Conservation (phyloP, 2,329 filamentous ascomycete species). For the Paecilomyces sp. region DNA sequence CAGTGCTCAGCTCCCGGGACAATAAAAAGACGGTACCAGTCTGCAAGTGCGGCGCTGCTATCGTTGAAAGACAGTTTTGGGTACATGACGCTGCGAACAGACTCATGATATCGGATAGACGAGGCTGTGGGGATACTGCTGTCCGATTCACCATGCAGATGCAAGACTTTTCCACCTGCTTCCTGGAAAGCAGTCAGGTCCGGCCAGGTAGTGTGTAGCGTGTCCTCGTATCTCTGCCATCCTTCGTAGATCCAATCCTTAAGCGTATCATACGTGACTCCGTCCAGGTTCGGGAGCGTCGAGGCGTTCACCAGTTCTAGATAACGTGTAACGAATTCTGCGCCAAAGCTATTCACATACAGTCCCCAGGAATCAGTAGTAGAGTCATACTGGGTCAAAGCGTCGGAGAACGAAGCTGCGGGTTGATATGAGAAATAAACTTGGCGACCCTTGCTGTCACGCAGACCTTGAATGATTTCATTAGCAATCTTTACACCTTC, state of each 20-base stretch:
- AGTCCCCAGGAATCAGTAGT: constrained; percentile 24
- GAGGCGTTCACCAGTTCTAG: constrained; percentile 31
- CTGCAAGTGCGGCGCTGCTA: constrained; percentile 35
- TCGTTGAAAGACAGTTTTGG: constrained; percentile 31
- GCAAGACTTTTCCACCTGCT: constrained; percentile 49
- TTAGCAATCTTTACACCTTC: constrained; percentile 15
- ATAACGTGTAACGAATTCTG: constrained; percentile 19
- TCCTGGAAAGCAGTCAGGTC: constrained; percentile 46
- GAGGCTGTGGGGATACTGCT: constrained; percentile 46
- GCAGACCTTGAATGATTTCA: constrained; percentile 25
- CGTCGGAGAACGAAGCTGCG: constrained; percentile 23
- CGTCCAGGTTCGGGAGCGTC: constrained; percentile 35
- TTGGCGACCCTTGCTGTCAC: constrained; percentile 24
- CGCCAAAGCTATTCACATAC: constrained; percentile 23
- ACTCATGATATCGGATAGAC: constrained; percentile 50
- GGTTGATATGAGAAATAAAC: constrained; percentile 34
- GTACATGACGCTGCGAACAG: constrained; percentile 47
- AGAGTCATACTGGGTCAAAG: constrained; percentile 27
- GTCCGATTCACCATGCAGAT: constrained; percentile 54
- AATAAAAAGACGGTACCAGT: constrained; percentile 51
- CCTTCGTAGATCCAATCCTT: constrained; percentile 48
- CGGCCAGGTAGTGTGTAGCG: constrained; percentile 47
- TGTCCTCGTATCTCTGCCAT: constrained; percentile 43
- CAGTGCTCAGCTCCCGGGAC: constrained; percentile 51
- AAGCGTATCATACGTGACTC: constrained; percentile 51